Evolutionary conservation across 148 eudicot genomes (phyloP).

Genomic region (Chenopodium berlandieri): DNA sequence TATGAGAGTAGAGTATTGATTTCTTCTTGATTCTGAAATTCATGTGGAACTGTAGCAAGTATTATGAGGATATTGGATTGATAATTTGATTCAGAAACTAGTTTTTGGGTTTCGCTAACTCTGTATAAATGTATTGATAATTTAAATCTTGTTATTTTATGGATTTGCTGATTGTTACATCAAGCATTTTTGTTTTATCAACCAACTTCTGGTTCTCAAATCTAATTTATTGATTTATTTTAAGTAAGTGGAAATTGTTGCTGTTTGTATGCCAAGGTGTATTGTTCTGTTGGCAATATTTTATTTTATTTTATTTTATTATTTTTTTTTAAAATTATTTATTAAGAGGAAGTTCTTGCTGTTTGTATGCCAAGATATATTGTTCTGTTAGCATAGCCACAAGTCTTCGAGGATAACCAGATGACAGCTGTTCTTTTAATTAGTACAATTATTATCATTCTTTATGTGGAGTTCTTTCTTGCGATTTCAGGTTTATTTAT

Average conservation of each 20-base stretch:
- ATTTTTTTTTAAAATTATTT: too few relatives aligned
- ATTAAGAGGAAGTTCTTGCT: not conserved
- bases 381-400: not conserved
- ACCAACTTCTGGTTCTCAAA: not conserved
- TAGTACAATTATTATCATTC: not conserved
- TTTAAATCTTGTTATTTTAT: too few relatives aligned
- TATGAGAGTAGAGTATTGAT: not conserved
- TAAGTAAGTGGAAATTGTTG: not conserved
- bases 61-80: not conserved
- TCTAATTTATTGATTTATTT: not conserved
- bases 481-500: conserved; percentile 41
- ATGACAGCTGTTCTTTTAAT: not conserved
- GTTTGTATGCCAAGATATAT: not conserved
- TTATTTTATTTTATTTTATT: too few relatives aligned
- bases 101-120: not conserved
- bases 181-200: not conserved
- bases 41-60: not conserved
- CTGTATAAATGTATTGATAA: not conserved
- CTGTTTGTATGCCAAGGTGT: not conserved
- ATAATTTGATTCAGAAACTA: not conserved
- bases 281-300: not conserved
- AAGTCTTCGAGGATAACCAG: not conserved
- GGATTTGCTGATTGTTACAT: not conserved
- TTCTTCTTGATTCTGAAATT: not conserved
- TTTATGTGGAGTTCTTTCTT: conserved; percentile 14